Base-by-base conservation (phyloP, 1,139 yeast genomes). In the Kodamaea ohmeri region DNA sequence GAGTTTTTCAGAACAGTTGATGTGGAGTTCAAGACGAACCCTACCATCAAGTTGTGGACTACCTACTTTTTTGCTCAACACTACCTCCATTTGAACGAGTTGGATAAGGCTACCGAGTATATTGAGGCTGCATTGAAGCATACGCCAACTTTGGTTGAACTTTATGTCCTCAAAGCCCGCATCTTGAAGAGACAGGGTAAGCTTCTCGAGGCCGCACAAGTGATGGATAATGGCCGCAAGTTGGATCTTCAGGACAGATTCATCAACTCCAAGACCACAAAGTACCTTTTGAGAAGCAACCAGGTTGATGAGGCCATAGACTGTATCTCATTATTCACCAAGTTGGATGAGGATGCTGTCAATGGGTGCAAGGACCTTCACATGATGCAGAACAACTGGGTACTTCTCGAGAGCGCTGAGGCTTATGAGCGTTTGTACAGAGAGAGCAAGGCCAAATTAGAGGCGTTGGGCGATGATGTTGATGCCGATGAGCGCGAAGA, bases 351-450 rank as follows among this genome's bases (percentile, higher is more conserved):
- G 15, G 78, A 75, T 16, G 73, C 82, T 4, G 75, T 78, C 4
- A 85, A 86, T 49, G 97, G 97, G 4, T 78, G 94, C 36, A 83
- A 80, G 49, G 97, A 92, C 57, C 69, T 92, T 50, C 95, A 86
- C 55, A 72, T 76, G 30, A 86, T 94, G 83, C 97, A 92, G 64
- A 92, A 85, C n/a, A 75, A 81, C 43, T 89, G 97, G 95, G 87
- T 88, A 43, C 65, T 94, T 47, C 65, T 76, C 27, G 97, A 88
- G 56, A 82, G 85, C 57, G 97, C 94, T 2, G 95, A 86, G 54
- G 83, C 94, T 4, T 87, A 86, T 53, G 34, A 54, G 18, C 55
- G 76, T 42, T 46, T 66, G 34, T 67, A 63, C 48, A 53, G 56
- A 28, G 52, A 61, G 25, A 55, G 54, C 38, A 47, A 48, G 35